Percentiles rank a stretch among this genome's conserved stretches.
phyloP scores from a whole-genome alignment of 2,329 filamentous ascomycete species.

The Metarhizium brunneum region DNA sequence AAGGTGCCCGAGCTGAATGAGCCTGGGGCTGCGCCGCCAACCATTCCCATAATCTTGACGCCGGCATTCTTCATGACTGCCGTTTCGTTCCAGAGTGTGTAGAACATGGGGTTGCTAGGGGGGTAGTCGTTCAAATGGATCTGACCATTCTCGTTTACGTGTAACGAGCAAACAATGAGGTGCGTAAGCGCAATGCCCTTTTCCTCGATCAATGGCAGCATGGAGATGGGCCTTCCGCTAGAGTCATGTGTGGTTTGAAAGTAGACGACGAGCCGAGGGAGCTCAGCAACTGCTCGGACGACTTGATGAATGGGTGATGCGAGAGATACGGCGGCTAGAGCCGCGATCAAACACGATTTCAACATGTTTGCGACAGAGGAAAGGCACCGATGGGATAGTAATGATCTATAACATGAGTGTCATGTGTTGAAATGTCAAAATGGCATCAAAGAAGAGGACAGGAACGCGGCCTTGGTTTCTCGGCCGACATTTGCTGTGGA shows the following conservation, averaged over 20 bases:
- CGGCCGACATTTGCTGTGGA: background rate
- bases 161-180: conserved; percentile 73
- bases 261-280: conserved; percentile 35
- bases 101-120: conserved; percentile 53
- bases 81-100: conserved; percentile 69
- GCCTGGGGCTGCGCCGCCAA: conserved; percentile 72
- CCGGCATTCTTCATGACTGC: conserved; percentile 59
- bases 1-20: conserved; percentile 42
- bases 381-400: background rate
- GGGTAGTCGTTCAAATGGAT: conserved; percentile 71
- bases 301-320: background rate
- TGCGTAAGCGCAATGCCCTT: conserved; percentile 51
- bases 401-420: background rate
- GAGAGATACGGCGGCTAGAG: background rate
- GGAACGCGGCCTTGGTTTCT: no score
- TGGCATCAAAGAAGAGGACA: background rate
- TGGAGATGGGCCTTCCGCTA: conserved; percentile 33
- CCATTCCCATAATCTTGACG: conserved; percentile 72
- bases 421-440: background rate
- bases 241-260: conserved; percentile 37
- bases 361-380: background rate
- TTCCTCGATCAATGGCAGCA: conserved; percentile 34
- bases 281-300: background rate
- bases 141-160: conserved; percentile 58
- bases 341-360: background rate